Percentiles rank a stretch among this genome's conserved stretches.
Conservation (phyloP, 495 filamentous ascomycete genomes). For the Penicillium maclennaniae region DNA sequence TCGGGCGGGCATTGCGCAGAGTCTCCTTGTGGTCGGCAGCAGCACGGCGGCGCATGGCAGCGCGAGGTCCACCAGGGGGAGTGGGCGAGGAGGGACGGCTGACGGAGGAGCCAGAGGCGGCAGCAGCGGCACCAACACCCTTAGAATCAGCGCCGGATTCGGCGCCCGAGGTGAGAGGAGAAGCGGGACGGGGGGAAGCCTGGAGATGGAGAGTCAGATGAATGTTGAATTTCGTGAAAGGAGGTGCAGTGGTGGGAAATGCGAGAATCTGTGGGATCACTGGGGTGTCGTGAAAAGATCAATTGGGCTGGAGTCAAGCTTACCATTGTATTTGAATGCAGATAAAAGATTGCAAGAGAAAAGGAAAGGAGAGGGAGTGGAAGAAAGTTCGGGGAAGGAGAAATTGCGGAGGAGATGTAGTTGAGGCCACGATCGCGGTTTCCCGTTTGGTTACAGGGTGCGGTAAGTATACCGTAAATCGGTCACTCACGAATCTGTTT, state of each 20-base stretch:
- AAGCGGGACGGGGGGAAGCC: conserved; percentile 47
- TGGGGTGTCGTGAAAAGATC: neutral
- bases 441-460: conserved; percentile 25
- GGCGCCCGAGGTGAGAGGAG: conserved; percentile 47
- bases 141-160: conserved; percentile 49
- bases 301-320: conserved; percentile 16
- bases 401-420: conserved; percentile 23
- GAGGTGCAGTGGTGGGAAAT: neutral
- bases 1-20: conserved; percentile 83
- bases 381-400: conserved; percentile 15
- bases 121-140: conserved; percentile 63
- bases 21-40: conserved; percentile 95
- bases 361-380: conserved; percentile 8
- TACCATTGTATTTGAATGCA: conserved; percentile 36
- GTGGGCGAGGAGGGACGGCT: conserved; percentile 80
- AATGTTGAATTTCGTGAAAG: conserved; percentile 8
- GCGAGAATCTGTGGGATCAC: conserved; percentile 2
- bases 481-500: no score
- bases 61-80: conserved; percentile 90
- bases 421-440: conserved; percentile 49
- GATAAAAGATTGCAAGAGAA: conserved; percentile 12
- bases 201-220: conserved; percentile 13
- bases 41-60: conserved; percentile 87
- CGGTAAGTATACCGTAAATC: conserved; percentile 13
- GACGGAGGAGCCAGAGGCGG: conserved; percentile 59